Percentiles rank a stretch among this genome's conserved stretches.
These are phyloP conservation scores for Erysimum cheiranthoides DNA, from an alignment of 345 rosid genomes.

Conservation along the genomic window DNA sequence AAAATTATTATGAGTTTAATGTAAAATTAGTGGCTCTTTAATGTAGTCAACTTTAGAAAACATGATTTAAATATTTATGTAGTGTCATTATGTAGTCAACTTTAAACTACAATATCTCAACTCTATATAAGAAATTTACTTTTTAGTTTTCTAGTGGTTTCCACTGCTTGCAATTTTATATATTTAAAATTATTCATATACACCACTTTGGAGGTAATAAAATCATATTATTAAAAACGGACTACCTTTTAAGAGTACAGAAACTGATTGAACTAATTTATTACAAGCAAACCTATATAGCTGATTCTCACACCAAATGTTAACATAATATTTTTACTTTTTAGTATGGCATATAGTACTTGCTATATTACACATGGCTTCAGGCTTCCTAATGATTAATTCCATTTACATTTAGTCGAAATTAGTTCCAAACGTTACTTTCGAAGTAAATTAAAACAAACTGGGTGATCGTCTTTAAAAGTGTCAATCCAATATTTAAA, in stretches of 20 bases:
- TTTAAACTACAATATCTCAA: not conserved
- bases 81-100: not conserved
- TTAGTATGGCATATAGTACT: not conserved
- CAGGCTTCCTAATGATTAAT: not conserved
- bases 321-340: not conserved
- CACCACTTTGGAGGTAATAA: not conserved
- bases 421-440: no score
- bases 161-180: not conserved
- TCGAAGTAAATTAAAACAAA: no score
- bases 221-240: not conserved
- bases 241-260: not conserved
- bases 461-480: no score
- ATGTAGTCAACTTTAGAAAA: slow-evolving; percentile 6
- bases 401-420: not conserved
- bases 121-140: not conserved
- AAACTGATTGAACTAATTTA: not conserved
- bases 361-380: not conserved
- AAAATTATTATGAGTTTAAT: not conserved
- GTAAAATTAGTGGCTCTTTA: not conserved
- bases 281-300: not conserved
- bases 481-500: no score
- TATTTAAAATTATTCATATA: slow-evolving; percentile 1
- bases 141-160: not conserved
- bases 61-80: not conserved
- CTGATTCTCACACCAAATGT: not conserved